A percentile compares a stretch with the other conserved stretches of the same genome.
Evolutionary conservation across 495 filamentous ascomycete species (phyloP).

Genomic region (Podospora anserina): DNA sequence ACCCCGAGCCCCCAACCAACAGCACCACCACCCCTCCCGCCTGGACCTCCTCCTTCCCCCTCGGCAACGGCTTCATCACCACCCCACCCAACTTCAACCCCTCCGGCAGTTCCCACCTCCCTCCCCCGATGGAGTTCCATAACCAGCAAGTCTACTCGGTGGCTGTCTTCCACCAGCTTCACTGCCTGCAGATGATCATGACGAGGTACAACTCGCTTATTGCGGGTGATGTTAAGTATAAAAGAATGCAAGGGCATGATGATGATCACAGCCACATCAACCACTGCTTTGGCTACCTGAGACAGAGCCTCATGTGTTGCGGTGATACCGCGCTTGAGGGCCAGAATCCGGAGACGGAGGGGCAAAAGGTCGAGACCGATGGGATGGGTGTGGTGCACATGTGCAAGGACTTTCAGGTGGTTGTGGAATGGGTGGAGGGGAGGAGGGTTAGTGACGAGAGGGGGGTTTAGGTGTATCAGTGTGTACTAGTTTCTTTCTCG

Average conservation of each 20-base stretch:
- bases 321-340: conserved; percentile 47
- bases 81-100: background rate
- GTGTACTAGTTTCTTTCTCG: conserved; percentile 37
- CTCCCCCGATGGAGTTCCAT: background rate
- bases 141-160: conserved; percentile 11
- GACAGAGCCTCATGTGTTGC: conserved; percentile 48
- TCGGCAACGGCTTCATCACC: background rate
- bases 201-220: conserved; percentile 14
- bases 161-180: conserved; percentile 40
- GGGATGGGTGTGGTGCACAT: conserved; percentile 50
- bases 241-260: conserved; percentile 25
- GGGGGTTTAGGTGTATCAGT: conserved; percentile 44
- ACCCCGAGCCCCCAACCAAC: background rate
- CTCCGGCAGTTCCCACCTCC: background rate
- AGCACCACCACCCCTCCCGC: background rate
- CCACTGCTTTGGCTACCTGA: conserved; percentile 50
- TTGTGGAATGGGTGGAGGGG: conserved; percentile 37
- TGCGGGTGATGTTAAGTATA: conserved; percentile 32
- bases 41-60: background rate
- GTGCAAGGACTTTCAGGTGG: conserved; percentile 40
- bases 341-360: conserved; percentile 41
- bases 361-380: conserved; percentile 39
- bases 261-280: conserved; percentile 36
- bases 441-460: conserved; percentile 39
- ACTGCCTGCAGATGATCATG: conserved; percentile 46